Conservation (phyloP, 2,329 filamentous ascomycete genomes). For the Fusarium guadeloupense region DNA sequence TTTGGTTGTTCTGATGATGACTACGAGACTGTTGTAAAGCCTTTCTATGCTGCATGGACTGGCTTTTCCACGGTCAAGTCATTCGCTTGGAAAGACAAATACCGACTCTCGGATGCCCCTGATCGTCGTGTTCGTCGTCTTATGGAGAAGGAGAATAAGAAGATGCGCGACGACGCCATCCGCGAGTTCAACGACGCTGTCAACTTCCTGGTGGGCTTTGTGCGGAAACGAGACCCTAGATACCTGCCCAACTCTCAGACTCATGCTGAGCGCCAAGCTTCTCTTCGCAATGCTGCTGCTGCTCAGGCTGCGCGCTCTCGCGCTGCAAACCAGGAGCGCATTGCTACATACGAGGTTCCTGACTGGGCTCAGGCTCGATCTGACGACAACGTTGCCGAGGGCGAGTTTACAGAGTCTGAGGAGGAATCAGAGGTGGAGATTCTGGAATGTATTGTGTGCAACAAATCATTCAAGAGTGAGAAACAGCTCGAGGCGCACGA, state of each 20-base stretch:
- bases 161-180: conserved; percentile 80
- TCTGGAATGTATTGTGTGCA: conserved; percentile 80
- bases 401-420: conserved; percentile 70
- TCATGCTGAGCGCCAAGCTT: conserved; percentile 81
- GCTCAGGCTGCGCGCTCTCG: conserved; percentile 86
- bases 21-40: conserved; percentile 79
- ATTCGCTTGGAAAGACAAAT: conserved; percentile 90
- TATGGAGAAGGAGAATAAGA: conserved; percentile 96
- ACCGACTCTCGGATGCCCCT: conserved; percentile 84
- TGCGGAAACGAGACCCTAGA: conserved; percentile 89
- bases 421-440: conserved; percentile 66
- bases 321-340: conserved; percentile 80
- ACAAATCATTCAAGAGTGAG: conserved; percentile 86
- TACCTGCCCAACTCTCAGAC: conserved; percentile 80
- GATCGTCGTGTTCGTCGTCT: conserved; percentile 82
- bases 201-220: conserved; percentile 83
- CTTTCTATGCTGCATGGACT: conserved; percentile 84
- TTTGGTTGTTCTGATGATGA: conserved; percentile 82
- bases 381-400: conserved; percentile 58
- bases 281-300: conserved; percentile 78
- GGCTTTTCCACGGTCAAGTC: conserved; percentile 85
- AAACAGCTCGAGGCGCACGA: conserved; percentile 92
- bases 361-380: conserved; percentile 77
- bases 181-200: conserved; percentile 95
- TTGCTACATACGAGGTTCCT: conserved; percentile 72